These are phyloP conservation scores for Brettanomyces sp. DNA, from an alignment of 805 yeast genomes.

Conservation along the genomic window DNA sequence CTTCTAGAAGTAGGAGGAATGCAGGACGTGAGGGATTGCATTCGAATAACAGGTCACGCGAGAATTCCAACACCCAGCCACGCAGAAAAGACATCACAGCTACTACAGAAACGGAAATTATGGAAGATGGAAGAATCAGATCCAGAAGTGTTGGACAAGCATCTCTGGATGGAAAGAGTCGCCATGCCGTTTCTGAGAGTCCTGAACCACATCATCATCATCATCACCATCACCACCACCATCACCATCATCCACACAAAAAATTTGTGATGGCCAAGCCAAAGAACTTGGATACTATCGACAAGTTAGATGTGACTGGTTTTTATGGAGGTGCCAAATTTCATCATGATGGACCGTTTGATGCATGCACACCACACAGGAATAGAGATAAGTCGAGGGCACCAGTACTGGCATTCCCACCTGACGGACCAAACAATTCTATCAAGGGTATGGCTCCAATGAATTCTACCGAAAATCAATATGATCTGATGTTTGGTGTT, in stretches of 20 bases:
- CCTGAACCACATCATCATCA: conserved; percentile 5
- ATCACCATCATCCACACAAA: conserved; percentile 19
- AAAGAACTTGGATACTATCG: conserved; percentile 84
- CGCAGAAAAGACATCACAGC: conserved; percentile 13
- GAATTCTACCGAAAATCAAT: conserved; percentile 48
- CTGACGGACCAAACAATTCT: conserved; percentile 86
- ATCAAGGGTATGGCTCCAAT: conserved; percentile 58
- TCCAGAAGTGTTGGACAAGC: conserved; percentile 24
- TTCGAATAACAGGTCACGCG: neutral
- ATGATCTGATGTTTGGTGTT: conserved; percentile 73
- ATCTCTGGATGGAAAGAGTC: neutral
- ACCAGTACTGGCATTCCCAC: conserved; percentile 93
- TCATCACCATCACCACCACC: conserved; percentile 9
- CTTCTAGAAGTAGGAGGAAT: neutral
- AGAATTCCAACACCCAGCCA: neutral
- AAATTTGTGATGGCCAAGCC: conserved; percentile 41
- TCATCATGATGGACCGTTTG: conserved; percentile 99
- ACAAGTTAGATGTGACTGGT: conserved; percentile 92
- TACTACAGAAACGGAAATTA: conserved; percentile 17
- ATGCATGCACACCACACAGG: conserved; percentile 95
- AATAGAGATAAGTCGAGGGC: conserved; percentile 68
- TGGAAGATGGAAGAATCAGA: conserved; percentile 23
- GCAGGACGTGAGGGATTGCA: neutral
- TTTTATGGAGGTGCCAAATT: conserved; percentile 86
- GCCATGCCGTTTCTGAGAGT: neutral